Evolutionary conservation across 78 protist genomes (phyloP), one percentile per base, ranked within the genome.

Genomic region (Guillardia theta): DNA sequence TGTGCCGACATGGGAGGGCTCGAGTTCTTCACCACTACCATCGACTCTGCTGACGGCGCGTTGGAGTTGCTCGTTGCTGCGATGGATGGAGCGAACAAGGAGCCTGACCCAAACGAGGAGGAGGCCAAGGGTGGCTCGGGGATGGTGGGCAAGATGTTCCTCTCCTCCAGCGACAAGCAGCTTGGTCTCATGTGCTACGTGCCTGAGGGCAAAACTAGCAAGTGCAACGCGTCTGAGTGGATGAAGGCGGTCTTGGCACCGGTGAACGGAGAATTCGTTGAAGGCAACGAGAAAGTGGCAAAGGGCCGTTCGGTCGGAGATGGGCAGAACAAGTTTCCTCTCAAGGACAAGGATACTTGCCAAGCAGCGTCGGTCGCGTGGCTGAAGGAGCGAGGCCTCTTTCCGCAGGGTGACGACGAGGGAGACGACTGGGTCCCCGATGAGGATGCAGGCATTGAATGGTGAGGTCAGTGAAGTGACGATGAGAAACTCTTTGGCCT

Each of bases 101-200:
- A 78, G 21, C 22, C 44, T 5, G 90, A 78, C 48, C 90, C 90
- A 22, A 43, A 12, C 30, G 90, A 78, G 41, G 90, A 78, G 48
- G 90, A 78, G 90, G 90, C 90, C 48, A 78, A 78, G 48, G 90
- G 90, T 4, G 90, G 90, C 41, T 78, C 90, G 48, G 90, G 90
- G 0, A 43, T 43, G 90, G 90, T 78, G 50, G 90, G 90, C 44
- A 78, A 78, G 90, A 78, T 78, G 90, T 48, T 78, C 50, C 90
- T 78, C 24, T 78, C 90, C 44, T 43, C 50, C 53, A 50, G 90
- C 24, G 90, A 78, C 48, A 78, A 78, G 48, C 90, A 78, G 90
- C 90, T 78, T 45, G 90, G 43, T 19, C 33, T 78, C 53, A n/a
- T 18, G 24, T 78, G 90, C 48, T 78, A 78, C 90, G 90, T 78